Evolutionary conservation across 768 basidiomycete species (phyloP).

Genomic region (Glaciozyma martinii): DNA sequence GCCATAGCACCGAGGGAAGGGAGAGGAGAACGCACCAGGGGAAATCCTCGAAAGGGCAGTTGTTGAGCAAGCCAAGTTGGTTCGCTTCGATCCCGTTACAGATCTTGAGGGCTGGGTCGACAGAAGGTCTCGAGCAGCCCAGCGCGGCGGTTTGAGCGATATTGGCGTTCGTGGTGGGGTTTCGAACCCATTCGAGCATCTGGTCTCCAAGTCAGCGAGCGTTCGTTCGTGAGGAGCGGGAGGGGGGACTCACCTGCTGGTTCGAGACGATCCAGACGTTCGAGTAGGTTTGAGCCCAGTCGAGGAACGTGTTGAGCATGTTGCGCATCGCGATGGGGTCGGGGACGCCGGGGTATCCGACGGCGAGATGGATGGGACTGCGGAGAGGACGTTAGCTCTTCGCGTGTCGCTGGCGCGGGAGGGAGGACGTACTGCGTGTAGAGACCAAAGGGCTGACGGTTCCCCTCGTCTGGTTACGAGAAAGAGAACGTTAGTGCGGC

Average conservation of each 20-base stretch:
- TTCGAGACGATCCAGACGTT: slow-evolving; percentile 46
- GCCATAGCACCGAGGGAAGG: no score
- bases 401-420: background rate
- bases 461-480: slow-evolving; percentile 47
- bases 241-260: slow-evolving; percentile 6
- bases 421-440: slow-evolving; percentile 53
- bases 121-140: slow-evolving; percentile 57
- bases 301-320: slow-evolving; percentile 68
- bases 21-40: background rate
- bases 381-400: background rate
- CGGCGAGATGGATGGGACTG: slow-evolving; percentile 54
- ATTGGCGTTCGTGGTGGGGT: slow-evolving; percentile 58
- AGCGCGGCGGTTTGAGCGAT: slow-evolving; percentile 51
- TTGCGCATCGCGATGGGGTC: slow-evolving; percentile 50
- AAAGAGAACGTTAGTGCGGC: background rate
- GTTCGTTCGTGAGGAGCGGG: background rate
- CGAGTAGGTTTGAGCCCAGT: slow-evolving; percentile 66
- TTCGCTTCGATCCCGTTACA: slow-evolving; percentile 70
- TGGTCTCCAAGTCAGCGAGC: slow-evolving; percentile 47
- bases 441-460: slow-evolving; percentile 68
- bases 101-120: slow-evolving; percentile 53
- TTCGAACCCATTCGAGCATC: slow-evolving; percentile 62
- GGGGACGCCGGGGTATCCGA: slow-evolving; percentile 50
- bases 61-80: slow-evolving; percentile 48
- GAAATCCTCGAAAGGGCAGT: slow-evolving; percentile 31